Conservation (phyloP, 169 alveolate genomes). For the Plasmodium vinckei region DNA sequence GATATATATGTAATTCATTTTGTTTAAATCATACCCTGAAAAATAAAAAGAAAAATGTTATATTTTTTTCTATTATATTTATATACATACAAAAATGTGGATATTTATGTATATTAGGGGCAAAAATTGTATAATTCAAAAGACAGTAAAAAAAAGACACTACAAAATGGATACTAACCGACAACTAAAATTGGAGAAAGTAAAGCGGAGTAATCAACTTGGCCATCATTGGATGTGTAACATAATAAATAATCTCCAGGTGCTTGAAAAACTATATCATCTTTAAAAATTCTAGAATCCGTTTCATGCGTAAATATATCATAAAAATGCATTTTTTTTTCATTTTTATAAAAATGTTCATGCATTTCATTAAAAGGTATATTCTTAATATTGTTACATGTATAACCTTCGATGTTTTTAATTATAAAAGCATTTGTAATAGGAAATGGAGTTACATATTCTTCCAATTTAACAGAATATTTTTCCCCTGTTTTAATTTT, state of each 20-base stretch:
- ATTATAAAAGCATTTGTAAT: constrained; percentile 61
- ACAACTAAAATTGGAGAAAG: constrained; percentile 32
- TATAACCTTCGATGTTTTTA: constrained; percentile 23
- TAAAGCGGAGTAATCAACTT: constrained; percentile 23
- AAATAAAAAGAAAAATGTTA: background rate
- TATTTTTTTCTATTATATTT: too few relatives aligned
- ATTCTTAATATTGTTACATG: constrained; percentile 46
- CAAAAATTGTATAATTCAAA: background rate
- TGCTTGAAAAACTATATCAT: constrained; percentile 27
- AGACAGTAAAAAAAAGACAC: background rate
- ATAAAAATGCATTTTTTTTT: constrained; percentile 35
- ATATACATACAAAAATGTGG: background rate
- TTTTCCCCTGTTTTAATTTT: constrained; percentile 34
- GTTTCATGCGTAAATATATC: constrained; percentile 35
- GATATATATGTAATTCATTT: constrained; percentile 32
- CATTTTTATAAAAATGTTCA: constrained; percentile 41
- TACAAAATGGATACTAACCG: constrained; percentile 18
- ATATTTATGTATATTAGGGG: background rate
- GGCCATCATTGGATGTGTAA: constrained; percentile 46
- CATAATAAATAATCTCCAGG: constrained; percentile 63
- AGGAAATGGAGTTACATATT: constrained; percentile 43
- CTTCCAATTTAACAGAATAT: constrained; percentile 5
- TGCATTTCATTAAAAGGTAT: constrained; percentile 47
- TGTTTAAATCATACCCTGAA: constrained; percentile 44
- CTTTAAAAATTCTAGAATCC: constrained; percentile 15